These are phyloP conservation scores for Talaromyces sp. DNA, from an alignment of 2,329 filamentous ascomycete species.

Conservation along the genomic window DNA sequence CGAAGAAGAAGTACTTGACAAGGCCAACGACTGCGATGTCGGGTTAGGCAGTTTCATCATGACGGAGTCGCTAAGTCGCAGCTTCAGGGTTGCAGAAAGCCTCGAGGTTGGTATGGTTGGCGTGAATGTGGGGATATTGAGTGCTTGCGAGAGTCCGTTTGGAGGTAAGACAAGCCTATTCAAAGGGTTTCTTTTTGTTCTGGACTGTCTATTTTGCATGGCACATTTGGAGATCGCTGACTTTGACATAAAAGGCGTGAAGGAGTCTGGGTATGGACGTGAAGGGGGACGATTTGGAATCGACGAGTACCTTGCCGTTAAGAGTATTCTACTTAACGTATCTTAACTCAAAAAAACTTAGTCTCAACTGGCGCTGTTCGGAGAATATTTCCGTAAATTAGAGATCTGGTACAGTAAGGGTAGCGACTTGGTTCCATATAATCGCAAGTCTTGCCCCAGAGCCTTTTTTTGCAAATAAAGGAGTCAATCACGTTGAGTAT, in stretches of 20 bases:
- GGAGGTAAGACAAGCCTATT: slow-evolving; percentile 27
- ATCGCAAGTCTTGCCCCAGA: not conserved
- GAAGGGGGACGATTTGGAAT: slow-evolving; percentile 49
- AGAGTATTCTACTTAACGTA: slow-evolving; percentile 8
- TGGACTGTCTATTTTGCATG: not conserved
- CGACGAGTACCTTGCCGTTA: slow-evolving; percentile 23
- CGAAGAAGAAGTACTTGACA: not conserved
- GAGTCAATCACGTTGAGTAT: not conserved
- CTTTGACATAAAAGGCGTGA: slow-evolving; percentile 45
- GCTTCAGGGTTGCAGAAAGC: slow-evolving; percentile 61
- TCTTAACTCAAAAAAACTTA: slow-evolving; percentile 1
- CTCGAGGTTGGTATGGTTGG: slow-evolving; percentile 66
- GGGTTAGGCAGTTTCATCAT: not conserved
- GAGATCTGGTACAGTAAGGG: not conserved
- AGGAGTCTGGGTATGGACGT: slow-evolving; percentile 63
- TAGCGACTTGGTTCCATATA: not conserved
- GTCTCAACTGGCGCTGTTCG: too few species aligned
- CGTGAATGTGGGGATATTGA: slow-evolving; percentile 52
- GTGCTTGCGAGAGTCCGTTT: slow-evolving; percentile 61
- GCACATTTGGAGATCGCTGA: not conserved
- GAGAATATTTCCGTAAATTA: not conserved
- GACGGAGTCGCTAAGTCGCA: slow-evolving; percentile 56
- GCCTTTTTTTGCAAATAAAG: not conserved
- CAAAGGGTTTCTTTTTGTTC: too few species aligned
- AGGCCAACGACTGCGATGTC: not conserved